A percentile compares a stretch with the other conserved stretches of the same genome.
Conservation (phyloP, 1,139 yeast species). For the Geotrichum macrosporum region DNA sequence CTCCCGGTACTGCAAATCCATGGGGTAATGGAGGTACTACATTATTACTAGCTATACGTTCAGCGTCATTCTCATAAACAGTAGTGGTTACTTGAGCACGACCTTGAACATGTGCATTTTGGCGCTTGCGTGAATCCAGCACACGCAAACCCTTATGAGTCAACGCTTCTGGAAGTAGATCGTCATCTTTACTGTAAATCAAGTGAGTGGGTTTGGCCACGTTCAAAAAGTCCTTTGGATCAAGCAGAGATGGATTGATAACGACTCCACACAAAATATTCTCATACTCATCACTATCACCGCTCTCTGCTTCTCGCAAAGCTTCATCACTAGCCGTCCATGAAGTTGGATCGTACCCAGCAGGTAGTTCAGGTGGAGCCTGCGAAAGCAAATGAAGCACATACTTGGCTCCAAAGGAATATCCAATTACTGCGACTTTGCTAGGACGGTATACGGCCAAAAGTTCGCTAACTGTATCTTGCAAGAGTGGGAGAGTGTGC, state of each 20-base stretch:
- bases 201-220: conserved; percentile 36
- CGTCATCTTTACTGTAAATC: conserved; percentile 35
- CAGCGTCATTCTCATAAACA: conserved; percentile 24
- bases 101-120: conserved; percentile 13
- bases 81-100: conserved; percentile 28
- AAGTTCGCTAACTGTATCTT: conserved; percentile 36
- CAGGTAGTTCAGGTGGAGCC: conserved; percentile 21
- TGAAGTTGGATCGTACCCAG: conserved; percentile 19
- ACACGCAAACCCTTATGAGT: conserved; percentile 27
- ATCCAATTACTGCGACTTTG: conserved; percentile 38
- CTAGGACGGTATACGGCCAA: conserved; percentile 37
- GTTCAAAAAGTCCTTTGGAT: conserved; percentile 32
- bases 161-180: conserved; percentile 31
- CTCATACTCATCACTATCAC: conserved; percentile 25
- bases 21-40: conserved; percentile 37
- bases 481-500: conserved; percentile 34
- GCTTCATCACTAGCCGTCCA: conserved; percentile 20
- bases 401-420: conserved; percentile 42
- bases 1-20: conserved; percentile 44
- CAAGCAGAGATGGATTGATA: conserved; percentile 39
- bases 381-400: conserved; percentile 33
- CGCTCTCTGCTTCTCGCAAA: conserved; percentile 31
- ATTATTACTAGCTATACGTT: conserved; percentile 20
- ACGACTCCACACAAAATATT: conserved; percentile 36
- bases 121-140: conserved; percentile 25